Base-by-base conservation (phyloP, 1,139 yeast genomes). In the Blastobotrys apis region DNA sequence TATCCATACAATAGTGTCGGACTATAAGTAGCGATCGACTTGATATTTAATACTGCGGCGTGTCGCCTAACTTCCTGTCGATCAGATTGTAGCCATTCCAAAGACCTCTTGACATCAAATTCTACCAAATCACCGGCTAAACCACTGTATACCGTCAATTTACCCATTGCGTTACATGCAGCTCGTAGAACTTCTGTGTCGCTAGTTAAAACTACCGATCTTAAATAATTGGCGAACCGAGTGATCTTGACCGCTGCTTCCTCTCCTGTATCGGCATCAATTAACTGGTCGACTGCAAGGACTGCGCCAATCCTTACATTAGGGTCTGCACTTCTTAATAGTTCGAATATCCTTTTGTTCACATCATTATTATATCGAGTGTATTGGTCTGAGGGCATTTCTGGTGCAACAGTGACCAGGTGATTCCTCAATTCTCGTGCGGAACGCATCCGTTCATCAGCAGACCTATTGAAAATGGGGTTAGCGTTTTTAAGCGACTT, bases 111-210 rank as follows among this genome's bases (percentile, higher is more conserved):
- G 10, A 94, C 94, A 62, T 92, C 97, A 56, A 80, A 84, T 52
- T 90, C 97, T 23, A 92, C 97, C 63, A 92, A 83, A 46, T 88
- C 97, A 0, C 94, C 88, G 0, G 95, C 86, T 45, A 88, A 68
- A 1, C 95, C 94, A 21, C 95, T 95, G 0, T 95, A 90, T 1
- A 83, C 78, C 0, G 97, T 95, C 52, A 92, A 69, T 55, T 83
- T 84, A 5, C 97, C 97, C 54, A 92, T 71, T 0, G 96, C 85
- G 43, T 74, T 75, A 1, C 95, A 87, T 2, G 97, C 97, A 27
- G 84, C 77, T 52, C 80, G 77, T 90, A 90, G 85, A 33, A 88
- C 92, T 27, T 80, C 84, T 29, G 81, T 72, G 58, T 92, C 97
- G 53, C 78, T 84, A 0, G 94, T 84, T 3, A 94, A 81, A 20